Percentiles rank a stretch among this genome's conserved stretches.
phyloP scores from a whole-genome alignment of 257 asterid genomes.

The Solanum arcanum region DNA sequence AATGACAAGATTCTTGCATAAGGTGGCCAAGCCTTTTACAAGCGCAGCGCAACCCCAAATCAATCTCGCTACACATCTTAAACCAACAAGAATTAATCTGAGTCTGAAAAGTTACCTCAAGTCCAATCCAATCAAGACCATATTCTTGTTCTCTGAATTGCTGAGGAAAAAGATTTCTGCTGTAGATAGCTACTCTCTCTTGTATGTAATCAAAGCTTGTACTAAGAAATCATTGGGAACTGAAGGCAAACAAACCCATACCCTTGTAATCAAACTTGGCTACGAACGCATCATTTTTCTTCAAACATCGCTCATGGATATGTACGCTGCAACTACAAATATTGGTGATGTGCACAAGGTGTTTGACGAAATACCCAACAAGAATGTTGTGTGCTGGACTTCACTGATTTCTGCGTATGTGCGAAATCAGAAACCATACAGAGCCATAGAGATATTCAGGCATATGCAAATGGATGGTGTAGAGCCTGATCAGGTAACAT shows the following conservation, averaged over 20 bases:
- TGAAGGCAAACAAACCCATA: conserved; percentile 14
- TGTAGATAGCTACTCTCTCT: conserved; percentile 14
- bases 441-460: conserved; percentile 10
- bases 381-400: conserved; percentile 14
- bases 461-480: conserved; percentile 5
- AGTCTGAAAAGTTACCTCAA: conserved; percentile 2
- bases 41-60: neutral
- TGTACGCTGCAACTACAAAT: conserved; percentile 7
- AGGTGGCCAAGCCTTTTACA: neutral
- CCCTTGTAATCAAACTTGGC: conserved; percentile 6
- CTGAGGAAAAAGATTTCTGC: conserved; percentile 1
- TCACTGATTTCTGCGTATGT: conserved; percentile 13
- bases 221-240: neutral
- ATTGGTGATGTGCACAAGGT: conserved; percentile 1
- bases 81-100: conserved; percentile 5
- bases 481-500: conserved; percentile 16
- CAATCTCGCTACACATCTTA: neutral
- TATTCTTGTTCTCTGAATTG: conserved; percentile 8
- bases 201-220: conserved; percentile 10
- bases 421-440: conserved; percentile 6
- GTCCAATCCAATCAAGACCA: conserved; percentile 11
- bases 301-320: neutral
- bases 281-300: conserved; percentile 1
- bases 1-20: conserved; percentile 8
- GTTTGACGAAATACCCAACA: conserved; percentile 19